Percentiles rank a stretch among this genome's conserved stretches.
Evolutionary conservation across 306 rosid genomes (phyloP).

Genomic region (Quercus engelmannii): DNA sequence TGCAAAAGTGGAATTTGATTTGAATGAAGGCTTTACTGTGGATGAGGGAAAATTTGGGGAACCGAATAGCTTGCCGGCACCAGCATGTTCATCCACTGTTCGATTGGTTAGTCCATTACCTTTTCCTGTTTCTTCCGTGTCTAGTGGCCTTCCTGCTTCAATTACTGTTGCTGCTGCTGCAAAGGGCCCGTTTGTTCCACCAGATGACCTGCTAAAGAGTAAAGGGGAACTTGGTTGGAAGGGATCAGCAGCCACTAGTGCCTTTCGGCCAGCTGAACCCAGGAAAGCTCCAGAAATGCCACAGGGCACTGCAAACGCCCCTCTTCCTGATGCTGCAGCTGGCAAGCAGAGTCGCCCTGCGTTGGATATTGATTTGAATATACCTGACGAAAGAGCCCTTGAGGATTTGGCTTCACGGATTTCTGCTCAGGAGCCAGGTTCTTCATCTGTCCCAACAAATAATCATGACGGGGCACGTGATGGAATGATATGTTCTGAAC

Average conservation of each 20-base stretch:
- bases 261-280: slow-evolving; percentile 95
- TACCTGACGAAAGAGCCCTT: slow-evolving; percentile 61
- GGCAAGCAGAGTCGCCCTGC: slow-evolving; percentile 60
- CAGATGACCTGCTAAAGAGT: slow-evolving; percentile 62
- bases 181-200: slow-evolving; percentile 75
- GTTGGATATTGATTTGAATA: slow-evolving; percentile 85
- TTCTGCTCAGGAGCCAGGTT: slow-evolving; percentile 24
- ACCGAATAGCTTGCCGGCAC: slow-evolving; percentile 41
- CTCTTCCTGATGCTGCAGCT: slow-evolving; percentile 37
- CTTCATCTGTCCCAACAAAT: slow-evolving; percentile 29
- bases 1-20: slow-evolving; percentile 78
- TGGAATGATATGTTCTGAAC: background rate
- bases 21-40: slow-evolving; percentile 78
- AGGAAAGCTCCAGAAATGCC: slow-evolving; percentile 54
- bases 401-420: slow-evolving; percentile 57
- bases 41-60: slow-evolving; percentile 73
- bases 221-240: slow-evolving; percentile 92
- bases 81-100: slow-evolving; percentile 46
- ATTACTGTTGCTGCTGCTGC: slow-evolving; percentile 89
- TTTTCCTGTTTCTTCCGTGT: slow-evolving; percentile 52
- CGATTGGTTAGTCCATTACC: slow-evolving; percentile 58
- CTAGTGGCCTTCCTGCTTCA: slow-evolving; percentile 67
- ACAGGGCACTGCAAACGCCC: slow-evolving; percentile 30
- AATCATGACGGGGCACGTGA: background rate
- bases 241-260: slow-evolving; percentile 97